A percentile compares a stretch with the other conserved stretches of the same genome.
phyloP scores from a whole-genome alignment of 345 rosid species.

The Streptanthus diversifolius region DNA sequence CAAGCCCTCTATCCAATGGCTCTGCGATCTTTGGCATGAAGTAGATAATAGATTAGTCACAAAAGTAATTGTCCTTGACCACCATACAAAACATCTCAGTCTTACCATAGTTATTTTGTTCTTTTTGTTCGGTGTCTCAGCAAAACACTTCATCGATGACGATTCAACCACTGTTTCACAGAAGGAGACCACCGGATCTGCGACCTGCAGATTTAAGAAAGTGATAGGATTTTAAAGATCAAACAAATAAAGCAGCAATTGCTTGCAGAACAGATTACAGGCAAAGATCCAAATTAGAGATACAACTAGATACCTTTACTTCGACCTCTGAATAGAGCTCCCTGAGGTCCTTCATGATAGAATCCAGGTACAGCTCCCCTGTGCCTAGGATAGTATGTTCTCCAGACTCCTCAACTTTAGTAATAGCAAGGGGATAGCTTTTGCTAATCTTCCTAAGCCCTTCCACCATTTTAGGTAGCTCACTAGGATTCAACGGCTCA shows the following conservation, averaged over 20 bases:
- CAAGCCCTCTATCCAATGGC: conserved; percentile 95
- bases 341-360: conserved; percentile 97
- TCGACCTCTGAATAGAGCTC: conserved; percentile 98
- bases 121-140: conserved; percentile 97
- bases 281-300: not conserved
- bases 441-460: conserved; percentile 96
- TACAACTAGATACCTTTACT: conserved; percentile 65
- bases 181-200: conserved; percentile 97
- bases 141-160: conserved; percentile 97
- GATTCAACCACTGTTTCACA: conserved; percentile 99
- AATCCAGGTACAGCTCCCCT: conserved; percentile 91
- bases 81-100: conserved; percentile 9
- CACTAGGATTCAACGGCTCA: conserved; percentile 97
- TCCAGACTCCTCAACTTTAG: conserved; percentile 96
- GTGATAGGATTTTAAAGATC: conserved; percentile 2
- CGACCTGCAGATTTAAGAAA: conserved; percentile 55
- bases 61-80: conserved; percentile 3
- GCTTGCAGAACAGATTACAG: not conserved
- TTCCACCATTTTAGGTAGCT: conserved; percentile 99
- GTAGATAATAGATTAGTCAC: conserved; percentile 14
- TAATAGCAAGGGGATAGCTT: conserved; percentile 97
- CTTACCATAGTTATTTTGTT: conserved; percentile 93
- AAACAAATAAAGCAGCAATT: conserved; percentile 2
- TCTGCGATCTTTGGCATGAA: conserved; percentile 73
- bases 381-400: conserved; percentile 97